Base-by-base conservation (phyloP, 2,329 filamentous ascomycete genomes). In the Talaromyces sp. region DNA sequence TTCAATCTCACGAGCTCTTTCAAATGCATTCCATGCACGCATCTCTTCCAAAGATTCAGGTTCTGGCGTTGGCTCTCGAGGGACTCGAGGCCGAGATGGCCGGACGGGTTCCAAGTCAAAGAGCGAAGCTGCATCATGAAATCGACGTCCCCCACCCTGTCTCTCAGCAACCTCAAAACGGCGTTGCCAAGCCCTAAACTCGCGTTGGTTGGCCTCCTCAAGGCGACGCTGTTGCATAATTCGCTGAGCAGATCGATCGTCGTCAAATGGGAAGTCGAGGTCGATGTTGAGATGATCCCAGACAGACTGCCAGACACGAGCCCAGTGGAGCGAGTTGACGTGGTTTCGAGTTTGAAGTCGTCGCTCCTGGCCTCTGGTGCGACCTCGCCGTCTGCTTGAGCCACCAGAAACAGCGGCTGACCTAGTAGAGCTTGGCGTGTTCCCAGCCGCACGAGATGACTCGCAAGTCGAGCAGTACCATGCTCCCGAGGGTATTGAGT, bases 401-500 rank as follows among this genome's bases (percentile, higher is more conserved):
- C n/a, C n/a, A n/a, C 24, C 24, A 9, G 24, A 5, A 9, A 27
- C 24, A 27, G 24, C 24, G 9, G 24, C 24, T 9, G 24, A 27
- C 9, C 24, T 27, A 27, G 24, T 14, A 35, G n/a, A n/a, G n/a
- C 14, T 35, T 35, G 24, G 9, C 9, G 33, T 35, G 2, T 35
- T n/a, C 13, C 65, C 64, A 48, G 66, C 48, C 55, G 74, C 66
- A 69, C 76, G 69, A 66, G 77, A 79, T 72, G 73, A 67, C 52
- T 77, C 72, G 72, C 94, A 99, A 64, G 89, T 86, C 73, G 94
- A 86, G 77, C 94, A 99, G 71, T 93, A 96, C 92, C 93, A 99
- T 60, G 86, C 80, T 24, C 89, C 89, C 27, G 81, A 76, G 19
- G 92, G 91, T 51, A 96, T 84, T 48, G 80, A 77, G 55, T 92